Evolutionary conservation across 2,329 filamentous ascomycete species (phyloP).

Genomic region (Epichloe amarillans): DNA sequence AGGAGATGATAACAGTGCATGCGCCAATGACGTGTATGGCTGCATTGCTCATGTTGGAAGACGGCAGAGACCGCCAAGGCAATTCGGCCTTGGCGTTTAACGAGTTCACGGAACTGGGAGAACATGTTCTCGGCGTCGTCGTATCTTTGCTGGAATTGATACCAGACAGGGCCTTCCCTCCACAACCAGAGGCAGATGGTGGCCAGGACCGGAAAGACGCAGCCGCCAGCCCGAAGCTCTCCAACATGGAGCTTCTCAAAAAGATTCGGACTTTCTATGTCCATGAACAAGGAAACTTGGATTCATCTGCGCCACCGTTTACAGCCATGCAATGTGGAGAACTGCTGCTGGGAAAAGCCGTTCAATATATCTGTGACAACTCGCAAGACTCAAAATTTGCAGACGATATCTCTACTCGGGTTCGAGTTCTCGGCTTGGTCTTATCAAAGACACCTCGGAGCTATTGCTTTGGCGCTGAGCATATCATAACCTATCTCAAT

Average conservation of each 20-base stretch:
- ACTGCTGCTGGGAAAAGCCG: slow-evolving; percentile 49
- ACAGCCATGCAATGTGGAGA: slow-evolving; percentile 40
- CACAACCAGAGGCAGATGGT: slow-evolving; percentile 10
- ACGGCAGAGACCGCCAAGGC: slow-evolving; percentile 28
- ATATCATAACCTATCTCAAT: slow-evolving; percentile 37
- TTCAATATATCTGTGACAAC: slow-evolving; percentile 34
- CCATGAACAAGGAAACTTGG: slow-evolving; percentile 55
- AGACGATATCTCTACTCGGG: slow-evolving; percentile 40
- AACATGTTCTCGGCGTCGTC: slow-evolving; percentile 33
- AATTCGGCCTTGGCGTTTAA: slow-evolving; percentile 18
- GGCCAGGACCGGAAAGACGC: background rate
- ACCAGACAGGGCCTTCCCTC: slow-evolving; percentile 47
- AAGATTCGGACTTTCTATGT: slow-evolving; percentile 55
- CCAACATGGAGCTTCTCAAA: slow-evolving; percentile 42
- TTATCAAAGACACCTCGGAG: slow-evolving; percentile 36
- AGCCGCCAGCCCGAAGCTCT: slow-evolving; percentile 6
- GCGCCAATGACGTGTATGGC: slow-evolving; percentile 52
- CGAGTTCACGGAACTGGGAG: slow-evolving; percentile 18
- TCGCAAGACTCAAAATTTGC: slow-evolving; percentile 27
- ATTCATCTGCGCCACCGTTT: slow-evolving; percentile 48
- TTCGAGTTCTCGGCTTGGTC: slow-evolving; percentile 45
- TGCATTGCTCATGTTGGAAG: slow-evolving; percentile 52
- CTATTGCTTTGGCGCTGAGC: slow-evolving; percentile 30
- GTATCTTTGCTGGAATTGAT: slow-evolving; percentile 48
- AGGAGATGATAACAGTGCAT: slow-evolving; percentile 86